Base-by-base conservation (phyloP, 2,329 filamentous ascomycete species). In the Trichocomaceae sp. region DNA sequence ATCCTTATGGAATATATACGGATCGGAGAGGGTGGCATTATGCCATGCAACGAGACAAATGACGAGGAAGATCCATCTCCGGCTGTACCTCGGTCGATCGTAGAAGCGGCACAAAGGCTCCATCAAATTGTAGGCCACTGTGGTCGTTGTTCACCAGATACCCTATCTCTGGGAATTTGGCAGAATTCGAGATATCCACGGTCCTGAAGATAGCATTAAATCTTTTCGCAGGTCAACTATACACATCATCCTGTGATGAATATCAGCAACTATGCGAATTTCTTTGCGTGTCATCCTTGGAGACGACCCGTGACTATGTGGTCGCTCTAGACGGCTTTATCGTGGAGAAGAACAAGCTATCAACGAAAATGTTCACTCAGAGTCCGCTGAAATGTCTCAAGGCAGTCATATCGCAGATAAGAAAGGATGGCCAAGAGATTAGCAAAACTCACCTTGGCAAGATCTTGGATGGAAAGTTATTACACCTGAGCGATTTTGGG, bases 161-260 rank as follows among this genome's bases (percentile, higher is more conserved):
- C n/a, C 8, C n/a, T 41, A 7, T 19, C 20, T 19, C n/a, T 2
- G 20, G 20, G n/a, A 41, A 15, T 41, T 2, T 19, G n/a, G 10
- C 39, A 17, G 73, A 60, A 72, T 41, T 41, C 20, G 2, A 41
- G 6, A 20, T 41, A 41, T 17, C 39, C n/a, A 41, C n/a, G 20
- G 39, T 19, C 39, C 39, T 41, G 2, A 41, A 20, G 39, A 47
- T 26, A 15, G 73, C 81, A 54, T 73, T 89, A 0, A 85, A 86
- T 44, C 68, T 89, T 0, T 88, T 90, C 53, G 74, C 86, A 0
- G 86, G 86, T 0, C 83, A 86, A 53, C 72, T 88, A 0, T 89
- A 88, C 60, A 71, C 88, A 9, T 66, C 64, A 0, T 76, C 73
- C 0, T 80, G 75, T 44, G 56, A 69, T 0, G 78, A 87, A 52